Percentiles rank a stretch among this genome's conserved stretches.
These are phyloP conservation scores for Aspergillus pseudoviridinutans DNA, from an alignment of 2,329 filamentous ascomycete genomes.

Conservation along the genomic window DNA sequence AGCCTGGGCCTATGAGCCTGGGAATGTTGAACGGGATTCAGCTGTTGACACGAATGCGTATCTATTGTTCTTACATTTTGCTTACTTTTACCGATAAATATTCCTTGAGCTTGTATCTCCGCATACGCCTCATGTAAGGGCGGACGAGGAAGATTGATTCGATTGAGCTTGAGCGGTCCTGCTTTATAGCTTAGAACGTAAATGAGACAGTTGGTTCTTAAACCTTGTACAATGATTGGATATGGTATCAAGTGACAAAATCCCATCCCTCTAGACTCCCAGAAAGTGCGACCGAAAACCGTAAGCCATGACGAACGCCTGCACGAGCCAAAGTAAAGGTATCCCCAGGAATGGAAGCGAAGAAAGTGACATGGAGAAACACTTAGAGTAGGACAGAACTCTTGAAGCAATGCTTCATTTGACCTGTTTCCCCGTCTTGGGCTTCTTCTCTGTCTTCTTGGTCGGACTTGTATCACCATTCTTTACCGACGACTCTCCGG, in stretches of 20 bases:
- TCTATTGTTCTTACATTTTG: background rate
- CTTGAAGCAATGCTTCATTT: conserved; percentile 8
- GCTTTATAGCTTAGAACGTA: no score
- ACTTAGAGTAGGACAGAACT: background rate
- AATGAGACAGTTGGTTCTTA: background rate
- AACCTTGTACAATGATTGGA: background rate
- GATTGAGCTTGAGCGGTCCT: no score
- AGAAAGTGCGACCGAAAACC: background rate
- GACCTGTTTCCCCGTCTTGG: conserved; percentile 17
- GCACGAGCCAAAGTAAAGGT: background rate
- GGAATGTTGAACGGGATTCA: conserved; percentile 10
- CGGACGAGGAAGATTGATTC: no score
- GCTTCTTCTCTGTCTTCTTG: conserved; percentile 24
- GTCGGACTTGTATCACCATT: conserved; percentile 21
- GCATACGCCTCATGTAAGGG: background rate
- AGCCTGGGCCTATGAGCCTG: conserved; percentile 17
- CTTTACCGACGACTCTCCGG: conserved; percentile 7
- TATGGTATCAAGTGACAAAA: background rate
- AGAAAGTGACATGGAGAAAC: background rate
- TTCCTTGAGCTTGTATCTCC: background rate
- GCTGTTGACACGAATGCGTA: background rate
- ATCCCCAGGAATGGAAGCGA: background rate
- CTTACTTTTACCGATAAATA: background rate
- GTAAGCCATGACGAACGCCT: background rate
- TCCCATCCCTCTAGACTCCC: background rate